Conservation (phyloP, 495 filamentous ascomycete species). For the Glarea lozoyensis region DNA sequence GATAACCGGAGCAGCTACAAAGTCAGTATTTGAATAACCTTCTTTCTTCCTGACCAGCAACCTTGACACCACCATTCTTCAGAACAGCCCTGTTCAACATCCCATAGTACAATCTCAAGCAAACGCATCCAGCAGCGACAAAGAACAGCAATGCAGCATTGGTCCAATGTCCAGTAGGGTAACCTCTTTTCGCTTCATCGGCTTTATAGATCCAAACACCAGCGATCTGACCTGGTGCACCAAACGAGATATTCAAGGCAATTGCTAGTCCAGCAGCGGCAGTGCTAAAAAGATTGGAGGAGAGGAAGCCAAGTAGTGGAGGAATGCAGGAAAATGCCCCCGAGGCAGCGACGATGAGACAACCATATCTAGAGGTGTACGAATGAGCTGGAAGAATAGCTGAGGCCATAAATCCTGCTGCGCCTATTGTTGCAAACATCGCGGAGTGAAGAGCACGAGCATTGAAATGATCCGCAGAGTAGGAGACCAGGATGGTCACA, state of each 20-base stretch:
- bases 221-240: slow-evolving; percentile 59
- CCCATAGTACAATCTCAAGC: slow-evolving; percentile 33
- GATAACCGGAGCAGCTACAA: background rate
- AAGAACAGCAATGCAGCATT: slow-evolving; percentile 38
- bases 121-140: slow-evolving; percentile 27
- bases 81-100: slow-evolving; percentile 29
- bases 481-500: slow-evolving; percentile 45
- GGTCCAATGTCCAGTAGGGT: slow-evolving; percentile 56
- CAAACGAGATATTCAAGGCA: slow-evolving; percentile 57
- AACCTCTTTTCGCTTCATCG: slow-evolving; percentile 48
- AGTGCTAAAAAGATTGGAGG: slow-evolving; percentile 56
- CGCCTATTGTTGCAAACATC: slow-evolving; percentile 48
- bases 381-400: slow-evolving; percentile 52
- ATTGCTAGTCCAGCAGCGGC: slow-evolving; percentile 57
- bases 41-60: slow-evolving; percentile 17
- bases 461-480: slow-evolving; percentile 61
- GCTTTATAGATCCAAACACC: slow-evolving; percentile 67
- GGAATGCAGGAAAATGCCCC: slow-evolving; percentile 52
- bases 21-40: slow-evolving; percentile 19
- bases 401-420: slow-evolving; percentile 56
- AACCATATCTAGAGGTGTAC: slow-evolving; percentile 55
- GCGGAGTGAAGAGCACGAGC: slow-evolving; percentile 53
- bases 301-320: slow-evolving; percentile 61
- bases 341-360: slow-evolving; percentile 56
- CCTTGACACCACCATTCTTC: slow-evolving; percentile 5